These are phyloP conservation scores for Fusarium albosuccineum DNA, from an alignment of 2,329 filamentous ascomycete species.

Conservation along the genomic window DNA sequence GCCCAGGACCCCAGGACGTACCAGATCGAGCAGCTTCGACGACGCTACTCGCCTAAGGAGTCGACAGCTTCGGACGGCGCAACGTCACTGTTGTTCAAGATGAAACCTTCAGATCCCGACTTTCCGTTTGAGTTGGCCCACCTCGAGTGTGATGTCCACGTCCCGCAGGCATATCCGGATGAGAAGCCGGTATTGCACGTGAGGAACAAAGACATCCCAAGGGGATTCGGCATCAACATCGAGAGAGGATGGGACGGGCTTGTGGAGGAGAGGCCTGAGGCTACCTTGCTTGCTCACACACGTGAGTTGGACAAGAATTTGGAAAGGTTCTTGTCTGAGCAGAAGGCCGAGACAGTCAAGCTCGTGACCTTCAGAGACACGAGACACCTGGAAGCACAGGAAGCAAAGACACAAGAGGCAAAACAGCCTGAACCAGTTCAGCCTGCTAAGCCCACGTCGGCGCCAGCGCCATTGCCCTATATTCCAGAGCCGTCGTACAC, in stretches of 20 bases:
- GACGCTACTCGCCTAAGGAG: conserved; percentile 70
- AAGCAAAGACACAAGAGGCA: conserved; percentile 18
- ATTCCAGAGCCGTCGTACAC: conserved; percentile 65
- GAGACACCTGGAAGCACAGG: conserved; percentile 56
- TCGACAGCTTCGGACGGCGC: conserved; percentile 59
- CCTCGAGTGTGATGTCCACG: conserved; percentile 74
- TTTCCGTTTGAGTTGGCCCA: conserved; percentile 82
- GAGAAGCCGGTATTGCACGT: conserved; percentile 71
- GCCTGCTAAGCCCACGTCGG: conserved; percentile 30
- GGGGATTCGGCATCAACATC: conserved; percentile 81
- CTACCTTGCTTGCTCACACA: conserved; percentile 74
- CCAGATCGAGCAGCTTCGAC: conserved; percentile 79
- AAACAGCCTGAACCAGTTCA: conserved; percentile 20
- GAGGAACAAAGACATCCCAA: conserved; percentile 75
- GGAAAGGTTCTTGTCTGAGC: conserved; percentile 75
- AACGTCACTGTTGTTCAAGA: conserved; percentile 72
- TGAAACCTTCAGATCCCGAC: conserved; percentile 83
- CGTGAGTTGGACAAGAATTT: conserved; percentile 80
- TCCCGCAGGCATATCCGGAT: conserved; percentile 74
- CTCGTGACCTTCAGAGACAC: conserved; percentile 72
- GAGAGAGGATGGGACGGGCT: conserved; percentile 79
- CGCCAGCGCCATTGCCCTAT: conserved; percentile 47
- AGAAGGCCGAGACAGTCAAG: conserved; percentile 80
- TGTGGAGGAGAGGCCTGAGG: conserved; percentile 64
- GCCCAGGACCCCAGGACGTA: conserved; percentile 77